Conservation (phyloP, 83 land plant genomes). For the Picea mariana region DNA sequence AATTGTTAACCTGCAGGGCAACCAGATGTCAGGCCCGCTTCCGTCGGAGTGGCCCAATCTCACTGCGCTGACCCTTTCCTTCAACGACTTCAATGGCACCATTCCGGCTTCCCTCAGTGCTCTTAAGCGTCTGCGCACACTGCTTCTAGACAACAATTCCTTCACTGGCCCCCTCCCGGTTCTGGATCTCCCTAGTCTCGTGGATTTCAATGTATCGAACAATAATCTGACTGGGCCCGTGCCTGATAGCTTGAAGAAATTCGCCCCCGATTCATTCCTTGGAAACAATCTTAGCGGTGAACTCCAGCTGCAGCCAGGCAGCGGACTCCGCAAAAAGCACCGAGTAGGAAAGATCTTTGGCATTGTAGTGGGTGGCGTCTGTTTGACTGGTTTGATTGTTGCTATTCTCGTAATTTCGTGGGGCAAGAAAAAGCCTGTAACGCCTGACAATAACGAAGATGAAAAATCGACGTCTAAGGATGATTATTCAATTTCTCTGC, state of each 20-base stretch:
- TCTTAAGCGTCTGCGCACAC: constrained; percentile 34
- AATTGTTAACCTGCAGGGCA: constrained; percentile 59
- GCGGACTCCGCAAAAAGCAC: background rate
- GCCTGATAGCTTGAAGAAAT: constrained; percentile 17
- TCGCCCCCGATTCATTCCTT: background rate
- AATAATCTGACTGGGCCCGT: constrained; percentile 60
- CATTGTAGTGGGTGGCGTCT: constrained; percentile 17
- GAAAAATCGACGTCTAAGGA: background rate
- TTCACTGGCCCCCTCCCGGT: constrained; percentile 53
- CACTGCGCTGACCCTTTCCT: constrained; percentile 50
- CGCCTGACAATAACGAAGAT: background rate
- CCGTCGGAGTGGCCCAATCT: constrained; percentile 30
- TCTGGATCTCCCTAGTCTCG: constrained; percentile 30
- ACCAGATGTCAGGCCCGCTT: constrained; percentile 57
- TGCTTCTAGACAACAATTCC: constrained; percentile 49
- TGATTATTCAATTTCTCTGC: background rate
- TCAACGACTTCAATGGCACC: constrained; percentile 58
- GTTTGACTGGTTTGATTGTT: background rate
- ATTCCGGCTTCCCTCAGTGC: constrained; percentile 43
- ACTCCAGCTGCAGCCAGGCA: constrained; percentile 11
- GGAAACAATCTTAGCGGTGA: constrained; percentile 24
- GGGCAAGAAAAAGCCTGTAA: background rate
- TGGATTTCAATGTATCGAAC: constrained; percentile 67
- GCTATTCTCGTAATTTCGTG: background rate
- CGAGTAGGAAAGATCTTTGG: constrained; percentile 17